These are phyloP conservation scores for Metschnikowia gelsemii DNA, from an alignment of 805 yeast species.

Conservation along the genomic window DNA sequence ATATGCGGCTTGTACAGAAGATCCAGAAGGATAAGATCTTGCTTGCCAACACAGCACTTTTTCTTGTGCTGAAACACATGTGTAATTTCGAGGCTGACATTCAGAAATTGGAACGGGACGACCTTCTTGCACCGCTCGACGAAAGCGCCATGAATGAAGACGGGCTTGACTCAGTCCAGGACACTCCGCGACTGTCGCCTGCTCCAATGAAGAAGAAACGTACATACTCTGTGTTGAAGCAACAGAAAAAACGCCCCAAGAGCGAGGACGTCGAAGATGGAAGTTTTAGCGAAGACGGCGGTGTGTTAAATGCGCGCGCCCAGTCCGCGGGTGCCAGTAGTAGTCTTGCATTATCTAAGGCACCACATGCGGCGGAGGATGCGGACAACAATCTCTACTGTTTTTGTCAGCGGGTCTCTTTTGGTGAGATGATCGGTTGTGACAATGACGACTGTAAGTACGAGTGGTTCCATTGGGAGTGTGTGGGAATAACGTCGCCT, in stretches of 20 bases:
- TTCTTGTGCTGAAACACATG: constrained; percentile 72
- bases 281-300: constrained; percentile 21
- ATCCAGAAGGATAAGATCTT: constrained; percentile 77
- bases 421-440: constrained; percentile 96
- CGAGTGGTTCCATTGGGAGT: constrained; percentile 96
- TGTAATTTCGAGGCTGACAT: constrained; percentile 72
- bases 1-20: constrained; percentile 54
- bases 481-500: constrained; percentile 86
- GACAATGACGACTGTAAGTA: constrained; percentile 84
- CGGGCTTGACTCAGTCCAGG: constrained; percentile 4
- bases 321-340: constrained; percentile 2
- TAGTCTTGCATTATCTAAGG: constrained; percentile 7
- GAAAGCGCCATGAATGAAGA: constrained; percentile 17
- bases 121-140: constrained; percentile 63
- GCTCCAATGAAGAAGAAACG: constrained; percentile 21
- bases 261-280: constrained; percentile 19
- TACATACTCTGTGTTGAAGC: constrained; percentile 17
- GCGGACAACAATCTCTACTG: constrained; percentile 59
- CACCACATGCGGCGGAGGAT: constrained; percentile 34
- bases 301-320: neutral
- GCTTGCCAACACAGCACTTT: constrained; percentile 80
- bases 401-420: constrained; percentile 89
- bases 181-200: constrained; percentile 19
- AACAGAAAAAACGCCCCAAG: constrained; percentile 17
- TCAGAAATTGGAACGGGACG: constrained; percentile 72